A percentile compares a stretch with the other conserved stretches of the same genome.
Conservation (phyloP, 2,329 filamentous ascomycete species). For the Hypomyces perniciosus region DNA sequence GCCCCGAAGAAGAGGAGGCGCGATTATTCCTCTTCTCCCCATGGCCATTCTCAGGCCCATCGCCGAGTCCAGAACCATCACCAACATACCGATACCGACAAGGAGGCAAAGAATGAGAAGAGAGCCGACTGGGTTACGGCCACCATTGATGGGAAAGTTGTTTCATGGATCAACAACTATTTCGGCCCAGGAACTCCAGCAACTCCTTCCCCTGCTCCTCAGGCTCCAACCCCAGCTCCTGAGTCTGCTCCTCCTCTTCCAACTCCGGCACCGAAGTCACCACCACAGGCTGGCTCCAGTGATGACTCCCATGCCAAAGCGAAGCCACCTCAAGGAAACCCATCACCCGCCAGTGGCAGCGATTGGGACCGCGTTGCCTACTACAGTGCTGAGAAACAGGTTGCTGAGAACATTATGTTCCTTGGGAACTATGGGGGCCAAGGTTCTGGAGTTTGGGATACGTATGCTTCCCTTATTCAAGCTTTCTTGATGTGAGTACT, state of each 20-base stretch:
- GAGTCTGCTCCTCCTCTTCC: constrained; percentile 14
- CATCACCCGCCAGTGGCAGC: constrained; percentile 12
- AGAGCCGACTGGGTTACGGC: constrained; percentile 48
- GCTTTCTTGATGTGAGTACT: not conserved
- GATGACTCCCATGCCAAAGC: constrained; percentile 2
- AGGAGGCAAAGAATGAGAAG: constrained; percentile 34
- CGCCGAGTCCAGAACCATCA: not conserved
- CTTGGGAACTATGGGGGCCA: constrained; percentile 42
- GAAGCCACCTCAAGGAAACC: constrained; percentile 8
- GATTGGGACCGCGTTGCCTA: constrained; percentile 39
- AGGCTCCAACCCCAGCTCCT: constrained; percentile 15
- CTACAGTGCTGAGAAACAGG: constrained; percentile 36
- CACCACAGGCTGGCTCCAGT: constrained; percentile 2
- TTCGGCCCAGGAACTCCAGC: constrained; percentile 30
- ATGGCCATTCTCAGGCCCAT: constrained; percentile 32
- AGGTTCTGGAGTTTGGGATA: constrained; percentile 38
- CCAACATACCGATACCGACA: constrained; percentile 36
- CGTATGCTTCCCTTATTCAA: constrained; percentile 26
- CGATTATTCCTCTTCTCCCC: constrained; percentile 19
- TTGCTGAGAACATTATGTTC: constrained; percentile 41
- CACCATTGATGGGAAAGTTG: constrained; percentile 51
- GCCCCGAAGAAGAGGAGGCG: constrained; percentile 29
- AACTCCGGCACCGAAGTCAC: constrained; percentile 8
- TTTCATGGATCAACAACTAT: constrained; percentile 55
- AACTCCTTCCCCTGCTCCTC: constrained; percentile 14